Evolutionary conservation across 495 filamentous ascomycete species (phyloP).

Genomic region (Oidiodendron maius): DNA sequence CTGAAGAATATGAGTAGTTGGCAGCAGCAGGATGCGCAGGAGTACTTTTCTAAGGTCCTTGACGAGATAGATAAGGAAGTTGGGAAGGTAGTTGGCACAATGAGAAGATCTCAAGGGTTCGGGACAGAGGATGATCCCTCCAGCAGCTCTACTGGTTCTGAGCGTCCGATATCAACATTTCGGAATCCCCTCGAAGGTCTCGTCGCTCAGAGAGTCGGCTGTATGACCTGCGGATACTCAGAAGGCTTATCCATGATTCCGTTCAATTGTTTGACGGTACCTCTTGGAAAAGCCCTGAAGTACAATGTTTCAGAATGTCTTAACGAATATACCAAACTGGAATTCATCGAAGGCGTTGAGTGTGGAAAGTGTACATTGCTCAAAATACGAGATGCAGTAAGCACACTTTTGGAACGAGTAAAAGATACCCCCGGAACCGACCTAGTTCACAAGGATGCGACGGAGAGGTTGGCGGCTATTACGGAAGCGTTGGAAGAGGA

Average conservation of each 20-base stretch:
- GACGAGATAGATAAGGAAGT: constrained; percentile 82
- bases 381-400: constrained; percentile 29
- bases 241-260: constrained; percentile 83
- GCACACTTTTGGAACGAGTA: constrained; percentile 28
- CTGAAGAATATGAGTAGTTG: constrained; percentile 85
- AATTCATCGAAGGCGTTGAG: constrained; percentile 80
- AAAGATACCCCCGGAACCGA: constrained; percentile 7
- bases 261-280: constrained; percentile 91
- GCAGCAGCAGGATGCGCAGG: constrained; percentile 98
- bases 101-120: constrained; percentile 26
- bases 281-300: constrained; percentile 49
- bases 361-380: constrained; percentile 88
- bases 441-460: constrained; percentile 18
- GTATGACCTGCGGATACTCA: constrained; percentile 76
- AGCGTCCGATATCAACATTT: constrained; percentile 8
- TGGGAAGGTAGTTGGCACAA: constrained; percentile 12
- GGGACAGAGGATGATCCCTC: constrained; percentile 17
- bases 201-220: constrained; percentile 84
- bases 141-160: constrained; percentile 17
- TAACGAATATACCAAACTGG: constrained; percentile 77
- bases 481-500: constrained; percentile 68
- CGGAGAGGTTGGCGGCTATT: constrained; percentile 52
- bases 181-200: constrained; percentile 77
- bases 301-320: constrained; percentile 73
- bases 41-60: constrained; percentile 88